Evolutionary conservation across 2,329 filamentous ascomycete species (phyloP).

Genomic region (Phialophora expanda): DNA sequence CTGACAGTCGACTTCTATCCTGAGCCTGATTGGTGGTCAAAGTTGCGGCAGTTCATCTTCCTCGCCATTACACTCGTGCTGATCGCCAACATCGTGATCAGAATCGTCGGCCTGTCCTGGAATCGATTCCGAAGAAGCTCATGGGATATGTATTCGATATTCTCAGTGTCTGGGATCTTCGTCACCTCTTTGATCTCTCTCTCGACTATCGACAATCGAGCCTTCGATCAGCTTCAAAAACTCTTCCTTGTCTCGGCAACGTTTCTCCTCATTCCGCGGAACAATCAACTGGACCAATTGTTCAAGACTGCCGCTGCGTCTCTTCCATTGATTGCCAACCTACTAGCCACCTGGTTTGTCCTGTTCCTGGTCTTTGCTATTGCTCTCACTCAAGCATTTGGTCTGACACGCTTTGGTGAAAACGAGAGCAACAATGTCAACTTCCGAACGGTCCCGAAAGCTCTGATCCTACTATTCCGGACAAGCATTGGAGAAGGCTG

Average conservation of each 20-base stretch:
- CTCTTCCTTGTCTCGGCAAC: constrained; percentile 90
- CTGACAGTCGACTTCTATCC: constrained; percentile 85
- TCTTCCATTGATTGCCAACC: constrained; percentile 85
- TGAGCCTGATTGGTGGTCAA: constrained; percentile 73
- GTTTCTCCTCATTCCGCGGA: constrained; percentile 88
- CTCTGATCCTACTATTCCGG: constrained; percentile 88
- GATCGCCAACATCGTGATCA: constrained; percentile 78
- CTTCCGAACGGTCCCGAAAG: constrained; percentile 91
- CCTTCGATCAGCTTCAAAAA: constrained; percentile 87
- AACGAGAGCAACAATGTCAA: constrained; percentile 81
- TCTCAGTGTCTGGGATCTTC: constrained; percentile 80
- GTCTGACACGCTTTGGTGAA: constrained; percentile 82
- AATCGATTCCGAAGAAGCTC: constrained; percentile 87
- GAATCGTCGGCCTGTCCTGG: constrained; percentile 89
- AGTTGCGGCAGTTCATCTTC: constrained; percentile 73
- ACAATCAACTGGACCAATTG: constrained; percentile 94
- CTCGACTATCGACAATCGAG: constrained; percentile 58
- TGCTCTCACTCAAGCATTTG: constrained; percentile 93
- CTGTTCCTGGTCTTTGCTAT: constrained; percentile 97
- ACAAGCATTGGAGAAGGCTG: constrained; percentile 95
- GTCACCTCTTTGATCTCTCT: constrained; percentile 79
- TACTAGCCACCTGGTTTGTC: constrained; percentile 96
- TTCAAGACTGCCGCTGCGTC: constrained; percentile 98
- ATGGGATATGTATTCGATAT: constrained; percentile 89
- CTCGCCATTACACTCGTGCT: constrained; percentile 82